Conservation (phyloP, 345 rosid genomes). For the Citrus australasica region DNA sequence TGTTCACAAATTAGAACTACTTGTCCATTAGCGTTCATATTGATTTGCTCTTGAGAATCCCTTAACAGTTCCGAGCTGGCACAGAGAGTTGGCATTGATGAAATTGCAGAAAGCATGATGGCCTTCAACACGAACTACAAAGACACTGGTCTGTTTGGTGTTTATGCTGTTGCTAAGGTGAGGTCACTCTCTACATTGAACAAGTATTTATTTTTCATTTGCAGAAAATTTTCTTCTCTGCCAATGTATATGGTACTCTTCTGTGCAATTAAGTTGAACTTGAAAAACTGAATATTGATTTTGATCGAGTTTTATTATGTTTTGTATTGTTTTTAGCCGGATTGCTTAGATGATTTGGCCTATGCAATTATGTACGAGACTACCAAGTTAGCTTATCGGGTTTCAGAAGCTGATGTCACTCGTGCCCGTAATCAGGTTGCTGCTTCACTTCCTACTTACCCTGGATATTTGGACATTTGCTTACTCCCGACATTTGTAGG, state of each 20-base stretch:
- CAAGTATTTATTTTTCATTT: neutral
- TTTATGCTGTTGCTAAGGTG: conserved; percentile 98
- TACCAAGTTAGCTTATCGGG: conserved; percentile 78
- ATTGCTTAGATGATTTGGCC: conserved; percentile 87
- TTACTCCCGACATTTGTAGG: neutral
- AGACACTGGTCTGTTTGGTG: conserved; percentile 96
- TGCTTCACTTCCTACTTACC: neutral
- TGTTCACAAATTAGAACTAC: neutral
- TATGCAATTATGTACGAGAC: conserved; percentile 93
- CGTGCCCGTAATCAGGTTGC: conserved; percentile 97
- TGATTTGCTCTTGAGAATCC: conserved; percentile 22
- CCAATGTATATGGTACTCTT: neutral
- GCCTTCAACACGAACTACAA: conserved; percentile 99
- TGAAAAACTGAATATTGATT: neutral
- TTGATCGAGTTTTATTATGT: neutral
- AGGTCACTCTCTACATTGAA: conserved; percentile 4
- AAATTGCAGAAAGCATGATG: conserved; percentile 96
- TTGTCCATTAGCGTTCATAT: neutral
- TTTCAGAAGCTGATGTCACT: conserved; percentile 90
- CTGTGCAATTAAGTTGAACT: neutral
- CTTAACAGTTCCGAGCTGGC: conserved; percentile 75
- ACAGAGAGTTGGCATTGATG: conserved; percentile 81
- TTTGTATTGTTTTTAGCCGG: conserved; percentile 45
- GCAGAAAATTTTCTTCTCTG: neutral
- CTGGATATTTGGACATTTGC: neutral